These are phyloP conservation scores for Zostera marina DNA, from an alignment of 116 monocot genomes.

Conservation along the genomic window DNA sequence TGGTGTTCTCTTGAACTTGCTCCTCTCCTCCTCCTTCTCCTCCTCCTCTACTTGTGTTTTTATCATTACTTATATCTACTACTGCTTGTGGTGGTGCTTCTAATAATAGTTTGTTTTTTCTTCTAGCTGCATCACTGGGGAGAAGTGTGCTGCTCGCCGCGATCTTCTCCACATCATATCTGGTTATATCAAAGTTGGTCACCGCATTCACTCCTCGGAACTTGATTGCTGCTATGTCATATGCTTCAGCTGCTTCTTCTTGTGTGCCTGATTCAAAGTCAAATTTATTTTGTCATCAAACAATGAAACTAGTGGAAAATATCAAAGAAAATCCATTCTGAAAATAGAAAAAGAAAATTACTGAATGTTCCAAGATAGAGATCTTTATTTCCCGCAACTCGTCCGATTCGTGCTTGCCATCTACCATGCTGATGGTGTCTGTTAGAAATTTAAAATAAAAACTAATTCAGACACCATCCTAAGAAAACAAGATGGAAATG, in stretches of 20 bases:
- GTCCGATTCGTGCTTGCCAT: conserved; percentile 65
- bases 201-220: conserved; percentile 71
- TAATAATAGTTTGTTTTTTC: conserved; percentile 7
- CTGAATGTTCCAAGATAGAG: conserved; percentile 89
- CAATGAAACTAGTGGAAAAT: not conserved
- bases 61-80: conserved; percentile 10
- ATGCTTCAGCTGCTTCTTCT: conserved; percentile 89
- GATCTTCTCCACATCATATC: conserved; percentile 65
- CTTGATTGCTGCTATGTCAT: conserved; percentile 87
- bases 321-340: too few relatives aligned
- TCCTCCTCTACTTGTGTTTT: not conserved
- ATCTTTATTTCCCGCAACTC: conserved; percentile 91
- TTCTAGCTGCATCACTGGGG: conserved; percentile 30
- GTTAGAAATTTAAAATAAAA: not conserved
- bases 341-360: conserved; percentile 11
- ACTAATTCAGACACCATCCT: not conserved
- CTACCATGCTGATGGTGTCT: conserved; percentile 43
- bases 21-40: conserved; percentile 7
- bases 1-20: conserved; percentile 7
- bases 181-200: conserved; percentile 62
- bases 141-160: conserved; percentile 54
- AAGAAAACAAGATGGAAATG: conserved; percentile 1
- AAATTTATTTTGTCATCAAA: not conserved
- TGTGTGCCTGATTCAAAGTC: conserved; percentile 38
- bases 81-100: not conserved